phyloP scores from a whole-genome alignment of 495 filamentous ascomycete genomes.

The Penicillium subrubescens region DNA sequence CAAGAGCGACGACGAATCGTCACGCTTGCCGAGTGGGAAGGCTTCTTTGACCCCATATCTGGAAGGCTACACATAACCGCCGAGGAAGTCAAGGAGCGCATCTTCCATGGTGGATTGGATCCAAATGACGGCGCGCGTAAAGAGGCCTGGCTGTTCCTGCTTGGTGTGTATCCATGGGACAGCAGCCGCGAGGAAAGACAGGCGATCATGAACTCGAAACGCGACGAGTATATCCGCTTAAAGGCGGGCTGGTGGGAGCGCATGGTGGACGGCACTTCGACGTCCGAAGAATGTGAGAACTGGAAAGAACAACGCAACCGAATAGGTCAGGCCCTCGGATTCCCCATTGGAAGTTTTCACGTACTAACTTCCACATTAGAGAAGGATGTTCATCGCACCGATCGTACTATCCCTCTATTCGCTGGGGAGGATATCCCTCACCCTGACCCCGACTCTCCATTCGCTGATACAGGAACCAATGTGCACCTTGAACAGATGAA shows the following conservation, averaged over 20 bases:
- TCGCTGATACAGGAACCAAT: conserved; percentile 87
- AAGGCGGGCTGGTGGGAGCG: conserved; percentile 97
- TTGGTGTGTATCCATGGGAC: conserved; percentile 90
- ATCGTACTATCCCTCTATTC: conserved; percentile 89
- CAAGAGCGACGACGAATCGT: conserved; percentile 75
- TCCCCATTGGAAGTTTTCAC: not conserved
- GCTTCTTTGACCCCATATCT: conserved; percentile 73
- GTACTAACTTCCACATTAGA: conserved; percentile 57
- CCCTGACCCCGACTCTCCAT: conserved; percentile 94
- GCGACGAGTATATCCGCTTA: conserved; percentile 91
- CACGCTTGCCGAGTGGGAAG: conserved; percentile 81
- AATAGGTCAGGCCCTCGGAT: conserved; percentile 68
- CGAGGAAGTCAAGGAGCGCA: conserved; percentile 92
- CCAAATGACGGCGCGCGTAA: conserved; percentile 89
- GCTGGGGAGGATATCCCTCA: conserved; percentile 97
- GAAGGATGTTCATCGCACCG: conserved; percentile 97
- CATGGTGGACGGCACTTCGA: conserved; percentile 77
- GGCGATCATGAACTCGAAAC: conserved; percentile 76
- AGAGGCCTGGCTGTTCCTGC: conserved; percentile 93
- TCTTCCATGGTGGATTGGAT: conserved; percentile 93
- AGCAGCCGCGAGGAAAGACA: conserved; percentile 79
- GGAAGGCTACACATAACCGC: conserved; percentile 76
- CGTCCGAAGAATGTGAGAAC: conserved; percentile 79
- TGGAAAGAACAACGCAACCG: conserved; percentile 93
- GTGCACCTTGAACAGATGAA: conserved; percentile 98